Evolutionary conservation across 148 eudicot species (phyloP), one percentile per base, ranked within the genome.

Genomic region (Rhododendron simsii): DNA sequence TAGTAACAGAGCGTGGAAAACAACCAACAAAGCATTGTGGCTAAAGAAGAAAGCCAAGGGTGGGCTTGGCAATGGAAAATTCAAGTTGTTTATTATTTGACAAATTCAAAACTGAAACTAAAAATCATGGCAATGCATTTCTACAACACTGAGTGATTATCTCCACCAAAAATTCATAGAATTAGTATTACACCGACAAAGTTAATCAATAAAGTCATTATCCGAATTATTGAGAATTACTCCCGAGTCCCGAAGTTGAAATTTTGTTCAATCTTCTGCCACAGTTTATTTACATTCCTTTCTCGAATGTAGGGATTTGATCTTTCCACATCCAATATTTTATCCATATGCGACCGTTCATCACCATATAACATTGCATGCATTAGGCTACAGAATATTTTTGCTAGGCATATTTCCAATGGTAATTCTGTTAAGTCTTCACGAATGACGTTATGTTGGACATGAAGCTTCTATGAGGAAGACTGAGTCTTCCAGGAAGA

Each of bases 291-390:
- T 12, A 6, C 37, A 4, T 48, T 5, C 50, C 44, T 45, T 79
- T 13, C 23, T 4, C 15, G 3, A n/a, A 26, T 79, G 35, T 28
- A 26, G 37, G 21, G 23, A 79, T 47, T n/a, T 48, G 14, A 41
- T 41, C 79, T 45, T 73, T 78, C 61, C 82, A 79, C 51, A 48
- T 41, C 26, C n/a, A 21, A 21, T 48, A n/a, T n/a, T 65, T 9
- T 48, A 79, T 48, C 59, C 82, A 48, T 48, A 23, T 26, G 3
- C 12, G 82, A 79, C 41, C 63, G 53, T 80, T 51, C 47, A 53
- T 80, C 39, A 39, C 71, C 78, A 41, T 45, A 51, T 14, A 51
- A 37, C 13, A 74, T 84, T 73, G 86, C 69, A 78, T 47, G 83
- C 45, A 53, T 51, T 55, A 13, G 26, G 48, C 41, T 45, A 65